Base-by-base conservation (phyloP, 208 protist species). In the Acanthamoeba lenticulata region DNA sequence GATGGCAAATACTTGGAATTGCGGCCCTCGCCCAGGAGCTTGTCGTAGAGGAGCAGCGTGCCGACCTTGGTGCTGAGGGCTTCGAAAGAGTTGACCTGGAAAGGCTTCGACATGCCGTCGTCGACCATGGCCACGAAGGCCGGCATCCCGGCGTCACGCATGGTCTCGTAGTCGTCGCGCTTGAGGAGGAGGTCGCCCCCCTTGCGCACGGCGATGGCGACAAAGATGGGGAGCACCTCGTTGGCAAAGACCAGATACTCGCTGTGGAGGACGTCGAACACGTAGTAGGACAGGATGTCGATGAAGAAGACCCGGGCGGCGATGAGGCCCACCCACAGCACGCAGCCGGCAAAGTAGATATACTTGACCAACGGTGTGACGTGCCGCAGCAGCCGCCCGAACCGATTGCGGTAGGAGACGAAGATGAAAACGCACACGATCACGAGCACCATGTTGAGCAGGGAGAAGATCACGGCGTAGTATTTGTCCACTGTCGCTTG, bases 351-450 rank as follows among this genome's bases (percentile, higher is more conserved):
- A 29, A 92, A 92, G 86, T 92, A 92, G 52, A 19, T 24, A 32
- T 92, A 74, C 86, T 74, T 92, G 86, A 36, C 86, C 40, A 27
- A 6, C 24, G 24, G 38, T 38, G 57, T 36, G n/a, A 34, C 86
- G 24, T 29, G 36, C 13, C 60, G 52, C 44, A 55, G 67, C 86
- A 92, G 38, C 15, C 86, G 45, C 9, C 52, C 57, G 55, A 92
- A 92, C n/a, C 86, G 52, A 32, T 92, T 92, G 52, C 77, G 77
- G 27, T 92, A 92, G 60, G 86, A 92, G 24, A 92, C 60, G 17
- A 67, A 67, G 60, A 92, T 92, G 86, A 92, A 92, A 29, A 92
- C 44, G 86, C 86, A 92, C 7, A 92, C 36, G 86, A 92, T 92
- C 34, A 92, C 86, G 13, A 92, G 5, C 21, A 92, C 36, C 57